Conservation (phyloP, 768 basidiomycete genomes). For the Suillus subluteus region DNA sequence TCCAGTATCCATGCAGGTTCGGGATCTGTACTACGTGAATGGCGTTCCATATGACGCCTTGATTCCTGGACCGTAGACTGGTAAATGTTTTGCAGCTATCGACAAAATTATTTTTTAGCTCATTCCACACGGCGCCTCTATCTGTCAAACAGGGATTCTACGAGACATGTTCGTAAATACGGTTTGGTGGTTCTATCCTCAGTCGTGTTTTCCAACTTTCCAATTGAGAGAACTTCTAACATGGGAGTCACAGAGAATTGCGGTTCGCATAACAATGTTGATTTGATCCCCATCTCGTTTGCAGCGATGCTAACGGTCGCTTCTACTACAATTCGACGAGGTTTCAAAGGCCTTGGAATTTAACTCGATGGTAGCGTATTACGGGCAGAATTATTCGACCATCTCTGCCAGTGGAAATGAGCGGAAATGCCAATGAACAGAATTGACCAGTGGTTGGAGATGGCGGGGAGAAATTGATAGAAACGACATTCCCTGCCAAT, state of each 20-base stretch:
- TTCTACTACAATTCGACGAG: neutral
- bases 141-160: neutral
- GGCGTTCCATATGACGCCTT: conserved; percentile 36
- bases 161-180: neutral
- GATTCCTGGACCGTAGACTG: conserved; percentile 21
- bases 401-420: neutral
- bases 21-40: conserved; percentile 35
- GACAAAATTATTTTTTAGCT: neutral
- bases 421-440: neutral
- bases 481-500: neutral
- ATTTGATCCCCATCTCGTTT: neutral
- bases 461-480: neutral
- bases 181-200: neutral
- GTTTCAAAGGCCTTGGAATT: neutral
- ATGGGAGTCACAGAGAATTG: neutral
- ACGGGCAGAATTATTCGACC: neutral
- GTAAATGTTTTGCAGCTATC: neutral
- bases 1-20: conserved; percentile 46
- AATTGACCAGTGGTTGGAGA: neutral
- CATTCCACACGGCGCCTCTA: neutral
- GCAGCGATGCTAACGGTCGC: neutral
- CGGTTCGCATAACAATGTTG: neutral
- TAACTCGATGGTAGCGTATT: neutral
- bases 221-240: neutral
- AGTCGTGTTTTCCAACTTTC: neutral